phyloP scores from a whole-genome alignment of 768 basidiomycete genomes.

The Boletus huronensis region DNA sequence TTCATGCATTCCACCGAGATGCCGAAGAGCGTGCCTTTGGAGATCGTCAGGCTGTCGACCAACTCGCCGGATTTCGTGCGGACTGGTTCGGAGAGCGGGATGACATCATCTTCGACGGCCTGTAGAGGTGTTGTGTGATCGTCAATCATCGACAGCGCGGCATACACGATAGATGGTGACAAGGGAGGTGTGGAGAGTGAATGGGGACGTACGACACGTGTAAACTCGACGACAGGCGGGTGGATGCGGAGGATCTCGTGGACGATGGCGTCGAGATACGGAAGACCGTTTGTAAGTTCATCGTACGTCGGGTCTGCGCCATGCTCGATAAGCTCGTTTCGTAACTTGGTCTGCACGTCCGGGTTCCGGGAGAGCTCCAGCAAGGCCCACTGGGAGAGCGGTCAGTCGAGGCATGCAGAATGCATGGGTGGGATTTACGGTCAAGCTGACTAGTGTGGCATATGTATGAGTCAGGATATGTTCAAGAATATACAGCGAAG shows the following conservation, averaged over 20 bases:
- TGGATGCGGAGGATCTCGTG: conserved; percentile 45
- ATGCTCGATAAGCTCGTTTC: conserved; percentile 46
- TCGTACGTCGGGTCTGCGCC: conserved; percentile 52
- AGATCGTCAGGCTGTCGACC: conserved; percentile 39
- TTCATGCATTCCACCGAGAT: conserved; percentile 49
- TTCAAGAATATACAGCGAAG: not conserved
- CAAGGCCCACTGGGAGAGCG: conserved; percentile 45
- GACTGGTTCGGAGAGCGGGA: conserved; percentile 35
- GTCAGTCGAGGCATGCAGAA: not conserved
- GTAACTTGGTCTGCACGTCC: conserved; percentile 44
- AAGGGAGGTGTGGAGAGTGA: not conserved
- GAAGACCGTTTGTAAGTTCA: conserved; percentile 45
- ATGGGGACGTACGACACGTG: conserved; percentile 8
- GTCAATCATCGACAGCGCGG: not conserved
- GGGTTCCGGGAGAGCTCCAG: conserved; percentile 48
- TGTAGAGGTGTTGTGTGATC: conserved; percentile 11
- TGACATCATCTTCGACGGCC: conserved; percentile 51
- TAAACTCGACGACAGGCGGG: conserved; percentile 32
- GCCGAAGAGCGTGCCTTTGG: conserved; percentile 44
- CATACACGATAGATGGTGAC: not conserved
- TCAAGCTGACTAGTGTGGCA: conserved; percentile 14
- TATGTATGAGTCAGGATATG: not conserved
- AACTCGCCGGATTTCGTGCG: conserved; percentile 37
- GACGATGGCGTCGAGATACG: conserved; percentile 48
- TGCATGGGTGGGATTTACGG: not conserved